Evolutionary conservation across 345 rosid genomes (phyloP), one percentile per base, ranked within the genome.

Genomic region (Angophora floribunda): DNA sequence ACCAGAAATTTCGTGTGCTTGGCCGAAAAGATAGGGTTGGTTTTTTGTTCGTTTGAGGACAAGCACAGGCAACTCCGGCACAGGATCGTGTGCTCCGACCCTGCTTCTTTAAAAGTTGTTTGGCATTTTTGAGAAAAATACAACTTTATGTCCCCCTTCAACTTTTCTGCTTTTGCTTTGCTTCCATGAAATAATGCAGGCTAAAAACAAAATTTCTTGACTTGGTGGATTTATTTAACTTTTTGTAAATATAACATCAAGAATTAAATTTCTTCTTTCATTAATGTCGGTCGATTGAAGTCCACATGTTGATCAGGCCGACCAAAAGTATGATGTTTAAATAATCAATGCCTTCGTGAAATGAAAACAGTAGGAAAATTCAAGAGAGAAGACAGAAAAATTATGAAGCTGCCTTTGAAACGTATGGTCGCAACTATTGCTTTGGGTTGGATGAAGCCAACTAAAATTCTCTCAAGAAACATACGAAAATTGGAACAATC

Each of bases 401-500:
- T 61, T 61, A 61, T 61, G 67, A 26, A 13, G 0, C 13, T 0
- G 1, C n/a, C 65, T 24, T 24, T 4, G 0, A 13, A n/a, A n/a
- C 6, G 75, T 65, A 15, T 30, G 3, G 11, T 30, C 10, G 9
- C 36, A 30, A 67, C 16, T 28, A 28, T 6, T 61, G 16, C 32
- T 12, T 28, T 2, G 2, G 16, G 26, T 61, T 26, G 30, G 28
- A 26, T 1, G 0, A 28, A 61, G 15, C 32, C n/a, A 10, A 26
- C 4, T 28, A 61, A 13, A 61, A 26, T 26, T n/a, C 67, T 61
- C 32, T 28, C 0, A 28, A 1, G 13, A 26, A 28, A 61, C 13
- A 61, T 16, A 61, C 4, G 1, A 61, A 26, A 36, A 13, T 61
- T 12, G 1, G 2, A 61, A 61, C 4, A 26, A 1, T 0, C 12